Base-by-base conservation (phyloP, 768 basidiomycete genomes). In the Kwoniella europaea region DNA sequence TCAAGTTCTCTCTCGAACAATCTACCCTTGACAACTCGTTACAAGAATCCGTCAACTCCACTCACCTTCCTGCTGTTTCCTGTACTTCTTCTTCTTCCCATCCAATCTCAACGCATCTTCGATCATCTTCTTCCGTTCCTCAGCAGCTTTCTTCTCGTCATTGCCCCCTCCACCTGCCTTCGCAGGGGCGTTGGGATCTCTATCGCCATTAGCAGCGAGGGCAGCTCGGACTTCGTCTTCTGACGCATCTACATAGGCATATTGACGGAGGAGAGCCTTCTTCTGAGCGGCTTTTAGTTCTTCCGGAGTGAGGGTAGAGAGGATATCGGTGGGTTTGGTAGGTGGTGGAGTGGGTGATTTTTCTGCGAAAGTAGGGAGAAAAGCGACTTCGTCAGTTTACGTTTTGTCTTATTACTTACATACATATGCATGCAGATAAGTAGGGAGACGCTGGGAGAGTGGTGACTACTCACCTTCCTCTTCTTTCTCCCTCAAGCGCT, bases 61-160 rank as follows among this genome's bases (percentile, higher is more conserved):
- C 77, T 69, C 71, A 78, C 79, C 74, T 64, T 77, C 79, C 57
- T 80, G 77, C 61, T 77, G 73, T 68, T 82, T 80, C 65, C 74
- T 75, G 71, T 82, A 72, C 64, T 79, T 80, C 74, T 82, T 83
- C 70, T 81, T 78, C 71, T 73, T 81, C 10, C 74, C 73, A 67
- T 82, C 81, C 71, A 79, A 67, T 64, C 73, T 74, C 18, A 82
- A 59, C 13, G 81, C 82, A 52, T 74, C 74, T 60, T 81, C 76
- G 10, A 82, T 76, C 69, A 74, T 6, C 53, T 53, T 67, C 60
- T 76, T 63, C 53, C 79, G 72, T 65, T 83, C 82, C 53, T 77
- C 77, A 10, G 79, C 78, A 4, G 68, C 72, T 52, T 78, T 79
- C 58, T 82, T 81, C 68, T 80, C 81, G 41, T 81, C 79, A 3